A percentile compares a stretch with the other conserved stretches of the same genome.
phyloP scores from a whole-genome alignment of 192 early-diverging fungal genomes.

The Phycomyces nitens region DNA sequence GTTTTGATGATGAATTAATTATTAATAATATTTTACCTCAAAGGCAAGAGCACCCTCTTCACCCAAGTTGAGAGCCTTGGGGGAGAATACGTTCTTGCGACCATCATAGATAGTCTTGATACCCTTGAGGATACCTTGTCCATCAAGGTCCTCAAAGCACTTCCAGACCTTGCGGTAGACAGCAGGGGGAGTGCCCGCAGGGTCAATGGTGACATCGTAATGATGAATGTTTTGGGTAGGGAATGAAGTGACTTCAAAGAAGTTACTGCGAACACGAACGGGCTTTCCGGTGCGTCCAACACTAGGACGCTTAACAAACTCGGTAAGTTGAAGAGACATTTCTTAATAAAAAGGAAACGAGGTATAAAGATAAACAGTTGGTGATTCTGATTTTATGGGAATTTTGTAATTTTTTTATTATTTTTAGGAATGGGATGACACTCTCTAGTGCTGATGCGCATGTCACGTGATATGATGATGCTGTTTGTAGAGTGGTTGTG shows the following conservation, averaged over 20 bases:
- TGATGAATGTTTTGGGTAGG: conserved; percentile 73
- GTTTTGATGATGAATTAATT: no score
- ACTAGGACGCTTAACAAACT: conserved; percentile 43
- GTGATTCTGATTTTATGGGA: no score
- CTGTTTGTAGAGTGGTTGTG: no score
- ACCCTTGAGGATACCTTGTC: conserved; percentile 52
- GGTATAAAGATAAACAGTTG: conserved; percentile 15
- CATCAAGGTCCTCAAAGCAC: conserved; percentile 50
- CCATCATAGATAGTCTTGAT: conserved; percentile 79
- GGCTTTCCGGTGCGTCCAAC: conserved; percentile 42
- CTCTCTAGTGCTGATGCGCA: no score
- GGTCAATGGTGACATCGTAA: conserved; percentile 79
- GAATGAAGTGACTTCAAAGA: conserved; percentile 70
- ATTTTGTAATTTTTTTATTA: no score
- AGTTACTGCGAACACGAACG: conserved; percentile 60
- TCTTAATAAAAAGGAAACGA: conserved; percentile 9
- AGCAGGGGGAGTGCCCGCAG: conserved; percentile 75
- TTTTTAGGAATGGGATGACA: no score
- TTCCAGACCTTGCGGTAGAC: conserved; percentile 70
- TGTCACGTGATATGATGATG: no score
- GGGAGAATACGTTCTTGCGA: conserved; percentile 69
- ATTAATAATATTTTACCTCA: conserved; percentile 39
- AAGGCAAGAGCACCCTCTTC: conserved; percentile 55
- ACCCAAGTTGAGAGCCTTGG: conserved; percentile 59
- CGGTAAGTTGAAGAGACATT: conserved; percentile 34